Percentiles rank a stretch among this genome's conserved stretches.
Evolutionary conservation across 352 stramenopile genomes (phyloP).

Genomic region (Globisporangium paroecandrum): DNA sequence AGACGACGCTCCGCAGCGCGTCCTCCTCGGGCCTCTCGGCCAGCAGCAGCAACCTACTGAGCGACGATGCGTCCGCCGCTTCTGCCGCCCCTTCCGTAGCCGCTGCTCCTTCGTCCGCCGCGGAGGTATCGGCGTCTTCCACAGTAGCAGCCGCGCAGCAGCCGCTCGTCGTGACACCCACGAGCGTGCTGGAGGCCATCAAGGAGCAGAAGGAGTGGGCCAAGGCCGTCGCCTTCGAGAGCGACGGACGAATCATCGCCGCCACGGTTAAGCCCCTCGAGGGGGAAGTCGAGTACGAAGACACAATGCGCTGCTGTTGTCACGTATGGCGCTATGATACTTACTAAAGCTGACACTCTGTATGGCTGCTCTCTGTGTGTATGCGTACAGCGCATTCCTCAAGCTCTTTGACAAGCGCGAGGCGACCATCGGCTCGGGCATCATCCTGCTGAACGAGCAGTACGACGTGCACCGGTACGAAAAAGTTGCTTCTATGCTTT

Average conservation of each 20-base stretch:
- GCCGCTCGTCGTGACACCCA: conserved; percentile 29
- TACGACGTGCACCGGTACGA: conserved; percentile 77
- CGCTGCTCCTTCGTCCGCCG: neutral
- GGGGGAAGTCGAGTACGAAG: conserved; percentile 49
- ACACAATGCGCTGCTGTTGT: neutral
- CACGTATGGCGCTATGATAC: neutral
- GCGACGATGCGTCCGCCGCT: conserved; percentile 14
- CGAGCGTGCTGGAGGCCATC: conserved; percentile 46
- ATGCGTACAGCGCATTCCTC: conserved; percentile 30
- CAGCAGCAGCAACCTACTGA: conserved; percentile 22
- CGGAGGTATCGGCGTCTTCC: neutral
- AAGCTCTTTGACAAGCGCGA: conserved; percentile 82
- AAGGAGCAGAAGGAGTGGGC: conserved; percentile 68
- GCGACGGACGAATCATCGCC: conserved; percentile 44
- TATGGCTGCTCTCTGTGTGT: conserved; percentile 12
- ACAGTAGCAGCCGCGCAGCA: conserved; percentile 2
- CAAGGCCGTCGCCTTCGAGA: conserved; percentile 60
- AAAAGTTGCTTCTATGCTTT: neutral
- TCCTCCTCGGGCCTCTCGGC: conserved; percentile 12
- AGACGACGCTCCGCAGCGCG: conserved; percentile 16
- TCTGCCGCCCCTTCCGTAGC: neutral
- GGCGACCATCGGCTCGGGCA: conserved; percentile 64
- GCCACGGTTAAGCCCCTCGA: conserved; percentile 60
- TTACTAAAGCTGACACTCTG: neutral
- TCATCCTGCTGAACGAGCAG: conserved; percentile 71